Conservation (phyloP, 2,329 filamentous ascomycete species). For the Furcasterigmium furcatum region DNA sequence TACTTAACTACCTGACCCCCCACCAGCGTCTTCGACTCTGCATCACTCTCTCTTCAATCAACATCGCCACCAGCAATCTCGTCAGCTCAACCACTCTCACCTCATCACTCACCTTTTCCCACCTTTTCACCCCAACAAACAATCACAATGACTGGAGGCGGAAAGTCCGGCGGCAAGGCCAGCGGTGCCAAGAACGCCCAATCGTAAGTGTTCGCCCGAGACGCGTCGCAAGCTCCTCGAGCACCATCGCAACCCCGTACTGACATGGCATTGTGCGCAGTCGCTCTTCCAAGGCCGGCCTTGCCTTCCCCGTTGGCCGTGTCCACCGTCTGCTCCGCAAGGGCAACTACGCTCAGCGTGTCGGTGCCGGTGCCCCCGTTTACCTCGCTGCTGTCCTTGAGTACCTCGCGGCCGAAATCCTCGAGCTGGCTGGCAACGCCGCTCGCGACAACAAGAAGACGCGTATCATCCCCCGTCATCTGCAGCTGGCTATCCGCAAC, state of each 20-base stretch:
- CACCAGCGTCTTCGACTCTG: slow-evolving; percentile 28
- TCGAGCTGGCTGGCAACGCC: slow-evolving; percentile 97
- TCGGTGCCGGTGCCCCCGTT: slow-evolving; percentile 96
- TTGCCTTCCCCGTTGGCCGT: slow-evolving; percentile 98
- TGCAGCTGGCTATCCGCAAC: slow-evolving; percentile 98
- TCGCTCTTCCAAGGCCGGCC: slow-evolving; percentile 97
- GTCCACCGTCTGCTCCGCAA: slow-evolving; percentile 98
- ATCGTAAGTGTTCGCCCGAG: slow-evolving; percentile 68
- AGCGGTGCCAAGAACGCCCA: slow-evolving; percentile 98
- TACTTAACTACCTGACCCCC: slow-evolving; percentile 52
- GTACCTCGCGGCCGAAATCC: slow-evolving; percentile 97
- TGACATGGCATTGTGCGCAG: slow-evolving; percentile 49
- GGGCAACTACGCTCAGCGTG: slow-evolving; percentile 99
- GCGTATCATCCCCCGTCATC: slow-evolving; percentile 98
- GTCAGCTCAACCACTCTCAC: slow-evolving; percentile 14
- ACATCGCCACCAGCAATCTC: slow-evolving; percentile 20
- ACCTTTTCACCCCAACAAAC: slow-evolving; percentile 30
- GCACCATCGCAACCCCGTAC: background rate
- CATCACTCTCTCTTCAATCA: slow-evolving; percentile 19
- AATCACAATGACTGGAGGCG: slow-evolving; percentile 98
- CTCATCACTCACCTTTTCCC: slow-evolving; percentile 15
- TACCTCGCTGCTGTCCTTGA: slow-evolving; percentile 97
- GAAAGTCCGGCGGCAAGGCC: slow-evolving; percentile 99
- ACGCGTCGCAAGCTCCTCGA: slow-evolving; percentile 31
- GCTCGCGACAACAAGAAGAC: slow-evolving; percentile 99